Evolutionary conservation across 179 eudicot genomes (phyloP), one percentile per base, ranked within the genome.

Genomic region (Beta corolliflora): DNA sequence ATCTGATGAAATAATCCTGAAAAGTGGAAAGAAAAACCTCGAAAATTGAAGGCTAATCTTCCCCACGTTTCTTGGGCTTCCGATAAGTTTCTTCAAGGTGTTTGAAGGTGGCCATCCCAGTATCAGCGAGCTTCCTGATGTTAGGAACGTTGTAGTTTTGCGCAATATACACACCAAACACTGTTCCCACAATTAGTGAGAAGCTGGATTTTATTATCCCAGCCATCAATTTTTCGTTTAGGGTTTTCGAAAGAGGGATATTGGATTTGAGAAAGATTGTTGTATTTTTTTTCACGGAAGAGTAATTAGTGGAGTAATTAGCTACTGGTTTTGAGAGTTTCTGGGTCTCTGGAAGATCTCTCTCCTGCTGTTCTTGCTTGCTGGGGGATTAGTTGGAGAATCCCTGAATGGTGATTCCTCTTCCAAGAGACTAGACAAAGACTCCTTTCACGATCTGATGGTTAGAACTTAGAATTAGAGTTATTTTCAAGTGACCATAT

Each of bases 141-240:
- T 77, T 77, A 25, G 80, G 79, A 11, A 93, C 92, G 65, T 89
- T 76, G 90, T 91, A 93, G 76, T 93, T 93, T 71, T 93, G 97
- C 44, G 95, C 95, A 12, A 93, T 70, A 77, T 91, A 93, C 0
- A 93, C 87, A 4, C 97, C 97, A 21, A 63, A 84, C 1, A 82
- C 86, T 6, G 92, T 88, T 1, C 97, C 97, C 6, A 78, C 63
- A 11, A 92, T 80, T 85, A 93, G 87, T 0, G 91, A 85, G 77
- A 91, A 91, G 78, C 88, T 81, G 80, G 89, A 86, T 73, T 77
- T 85, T 18, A 92, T 89, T 46, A 93, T 85, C 31, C 92, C 95
- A 93, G 65, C 77, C 77, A 74, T 55, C 1, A 6, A n/a, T n/a
- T n/a, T 21, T 68, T 44, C 2, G 4, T 46, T 45, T 5, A 36